These are phyloP conservation scores for Sporobolus alterniflorus DNA, from an alignment of 202 grass and related monocot genomes.

Conservation along the genomic window DNA sequence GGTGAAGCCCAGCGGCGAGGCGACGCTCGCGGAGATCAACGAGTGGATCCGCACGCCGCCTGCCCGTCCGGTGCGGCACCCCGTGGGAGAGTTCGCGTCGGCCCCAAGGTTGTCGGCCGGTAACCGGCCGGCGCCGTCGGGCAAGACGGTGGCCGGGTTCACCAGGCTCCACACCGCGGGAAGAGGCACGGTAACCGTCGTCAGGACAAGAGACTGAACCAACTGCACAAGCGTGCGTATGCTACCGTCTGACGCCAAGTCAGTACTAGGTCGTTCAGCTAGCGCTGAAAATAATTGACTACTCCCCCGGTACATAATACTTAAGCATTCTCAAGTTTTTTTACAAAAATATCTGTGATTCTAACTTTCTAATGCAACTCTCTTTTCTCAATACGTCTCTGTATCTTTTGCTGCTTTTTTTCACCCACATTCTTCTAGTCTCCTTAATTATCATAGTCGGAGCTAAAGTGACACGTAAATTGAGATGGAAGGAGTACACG, in stretches of 20 bases:
- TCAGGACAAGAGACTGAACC: slow-evolving; percentile 68
- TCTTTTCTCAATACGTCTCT: too few relatives aligned
- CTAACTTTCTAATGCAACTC: too few relatives aligned
- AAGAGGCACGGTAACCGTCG: slow-evolving; percentile 77
- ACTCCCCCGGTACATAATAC: too few relatives aligned
- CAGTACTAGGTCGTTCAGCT: background rate
- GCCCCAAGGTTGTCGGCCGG: slow-evolving; percentile 39
- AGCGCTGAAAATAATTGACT: background rate
- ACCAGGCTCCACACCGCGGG: slow-evolving; percentile 77
- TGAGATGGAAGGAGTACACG: too few relatives aligned
- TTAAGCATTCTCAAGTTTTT: too few relatives aligned
- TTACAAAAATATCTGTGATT: too few relatives aligned
- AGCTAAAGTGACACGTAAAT: too few relatives aligned
- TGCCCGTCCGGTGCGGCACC: slow-evolving; percentile 71
- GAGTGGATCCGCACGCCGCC: slow-evolving; percentile 68
- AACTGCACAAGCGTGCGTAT: background rate
- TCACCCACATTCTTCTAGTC: too few relatives aligned
- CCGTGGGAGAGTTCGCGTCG: slow-evolving; percentile 76
- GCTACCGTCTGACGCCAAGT: background rate
- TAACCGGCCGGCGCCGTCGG: slow-evolving; percentile 63
- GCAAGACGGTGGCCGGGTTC: slow-evolving; percentile 70
- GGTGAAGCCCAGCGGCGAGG: slow-evolving; percentile 74
- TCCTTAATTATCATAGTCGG: too few relatives aligned
- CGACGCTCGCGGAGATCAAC: slow-evolving; percentile 88
- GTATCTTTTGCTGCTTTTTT: background rate